These are phyloP conservation scores for Aureobasidium lini DNA, from an alignment of 2,329 filamentous ascomycete species.

Conservation along the genomic window DNA sequence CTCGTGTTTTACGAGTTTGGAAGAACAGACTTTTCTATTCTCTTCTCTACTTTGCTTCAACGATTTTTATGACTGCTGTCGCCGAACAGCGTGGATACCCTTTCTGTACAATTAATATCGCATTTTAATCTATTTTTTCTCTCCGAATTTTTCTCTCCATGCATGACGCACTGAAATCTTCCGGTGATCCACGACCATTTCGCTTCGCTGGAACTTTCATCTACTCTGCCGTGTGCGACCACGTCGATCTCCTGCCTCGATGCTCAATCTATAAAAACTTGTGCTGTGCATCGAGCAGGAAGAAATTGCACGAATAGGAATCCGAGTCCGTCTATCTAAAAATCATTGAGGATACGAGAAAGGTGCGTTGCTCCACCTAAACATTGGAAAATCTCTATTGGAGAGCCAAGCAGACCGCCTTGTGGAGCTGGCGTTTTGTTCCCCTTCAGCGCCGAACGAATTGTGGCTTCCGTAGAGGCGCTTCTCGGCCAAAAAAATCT, in stretches of 20 bases:
- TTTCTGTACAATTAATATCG: not conserved
- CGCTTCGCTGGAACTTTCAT: not conserved
- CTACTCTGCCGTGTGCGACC: not conserved
- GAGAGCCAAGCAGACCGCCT: not conserved
- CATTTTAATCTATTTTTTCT: not conserved
- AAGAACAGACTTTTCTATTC: not conserved
- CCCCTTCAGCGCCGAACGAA: not conserved
- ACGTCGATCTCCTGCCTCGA: not conserved
- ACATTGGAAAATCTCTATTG: not conserved
- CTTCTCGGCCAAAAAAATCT: not conserved
- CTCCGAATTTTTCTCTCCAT: not conserved
- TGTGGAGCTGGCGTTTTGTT: not conserved
- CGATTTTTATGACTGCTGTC: not conserved
- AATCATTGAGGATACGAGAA: not conserved
- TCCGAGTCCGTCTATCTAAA: not conserved
- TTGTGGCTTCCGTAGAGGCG: not conserved
- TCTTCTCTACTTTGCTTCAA: not conserved
- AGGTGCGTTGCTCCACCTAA: not conserved
- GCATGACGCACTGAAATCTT: conserved; percentile 5
- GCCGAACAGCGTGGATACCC: not conserved
- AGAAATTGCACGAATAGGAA: not conserved
- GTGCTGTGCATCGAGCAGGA: not conserved
- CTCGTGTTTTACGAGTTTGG: not conserved
- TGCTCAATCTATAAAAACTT: not conserved
- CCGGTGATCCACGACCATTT: not conserved